Evolutionary conservation across 225 moss, liverwort and hornwort genomes (phyloP).

Genomic region (Straminergon stramineum): DNA sequence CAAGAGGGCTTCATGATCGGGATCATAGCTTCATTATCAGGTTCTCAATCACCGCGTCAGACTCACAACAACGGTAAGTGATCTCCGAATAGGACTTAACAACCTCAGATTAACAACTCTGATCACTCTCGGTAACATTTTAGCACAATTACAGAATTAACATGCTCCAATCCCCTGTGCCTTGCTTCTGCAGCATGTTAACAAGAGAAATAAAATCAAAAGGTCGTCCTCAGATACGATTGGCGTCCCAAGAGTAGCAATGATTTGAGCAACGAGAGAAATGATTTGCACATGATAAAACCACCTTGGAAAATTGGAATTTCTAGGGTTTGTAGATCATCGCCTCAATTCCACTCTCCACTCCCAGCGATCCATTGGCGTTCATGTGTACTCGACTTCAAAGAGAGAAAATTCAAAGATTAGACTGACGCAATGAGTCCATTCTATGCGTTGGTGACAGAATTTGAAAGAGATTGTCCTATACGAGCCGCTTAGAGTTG

Average conservation of each 20-base stretch:
- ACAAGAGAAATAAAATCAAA: background rate
- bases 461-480: background rate
- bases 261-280: background rate
- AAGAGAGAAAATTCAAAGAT: constrained; percentile 2
- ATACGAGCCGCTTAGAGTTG: background rate
- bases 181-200: background rate
- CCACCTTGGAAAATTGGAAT: background rate
- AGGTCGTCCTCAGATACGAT: background rate
- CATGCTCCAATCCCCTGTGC: background rate
- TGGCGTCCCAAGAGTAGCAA: background rate
- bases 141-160: background rate
- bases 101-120: background rate
- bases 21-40: background rate
- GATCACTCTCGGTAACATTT: background rate
- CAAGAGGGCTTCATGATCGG: background rate
- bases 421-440: constrained; percentile 6
- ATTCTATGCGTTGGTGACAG: constrained; percentile 6
- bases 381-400: constrained; percentile 19
- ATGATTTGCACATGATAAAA: background rate
- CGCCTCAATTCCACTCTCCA: background rate
- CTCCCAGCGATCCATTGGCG: constrained; percentile 34
- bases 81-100: background rate
- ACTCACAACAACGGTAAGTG: background rate
- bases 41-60: background rate
- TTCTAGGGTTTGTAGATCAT: background rate